Conservation (phyloP, 768 basidiomycete genomes). For the Leccinum subgranulosum region DNA sequence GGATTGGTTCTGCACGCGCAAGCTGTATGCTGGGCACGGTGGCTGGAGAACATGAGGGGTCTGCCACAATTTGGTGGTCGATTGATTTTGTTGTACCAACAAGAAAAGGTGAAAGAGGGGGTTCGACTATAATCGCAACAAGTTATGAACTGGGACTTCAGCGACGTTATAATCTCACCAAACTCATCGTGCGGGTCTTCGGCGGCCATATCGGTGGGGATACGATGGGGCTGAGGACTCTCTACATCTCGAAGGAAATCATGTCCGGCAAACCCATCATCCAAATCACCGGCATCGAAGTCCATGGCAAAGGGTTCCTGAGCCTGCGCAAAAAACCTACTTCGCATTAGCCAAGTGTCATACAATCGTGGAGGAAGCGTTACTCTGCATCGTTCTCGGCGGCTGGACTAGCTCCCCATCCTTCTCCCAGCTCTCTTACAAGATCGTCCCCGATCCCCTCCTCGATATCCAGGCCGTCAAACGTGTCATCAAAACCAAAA, state of each 20-base stretch:
- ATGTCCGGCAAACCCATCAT: conserved; percentile 22
- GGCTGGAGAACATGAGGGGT: conserved; percentile 1
- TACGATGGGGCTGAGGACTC: neutral
- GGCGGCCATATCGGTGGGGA: neutral
- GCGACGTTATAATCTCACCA: conserved; percentile 7
- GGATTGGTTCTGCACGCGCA: neutral
- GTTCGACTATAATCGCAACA: conserved; percentile 3
- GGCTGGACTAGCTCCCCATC: conserved; percentile 45
- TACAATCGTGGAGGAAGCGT: neutral
- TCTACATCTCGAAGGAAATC: conserved; percentile 1
- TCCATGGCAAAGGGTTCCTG: conserved; percentile 18
- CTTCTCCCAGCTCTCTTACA: conserved; percentile 70
- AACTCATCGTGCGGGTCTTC: neutral
- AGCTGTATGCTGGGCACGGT: neutral
- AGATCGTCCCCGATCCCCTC: conserved; percentile 70
- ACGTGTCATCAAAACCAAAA: conserved; percentile 52
- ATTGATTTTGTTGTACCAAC: conserved; percentile 3
- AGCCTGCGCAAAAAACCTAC: conserved; percentile 13
- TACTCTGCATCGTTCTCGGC: conserved; percentile 16
- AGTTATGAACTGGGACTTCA: neutral
- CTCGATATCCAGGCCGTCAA: conserved; percentile 56
- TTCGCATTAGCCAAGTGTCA: conserved; percentile 8
- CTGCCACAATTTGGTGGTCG: neutral
- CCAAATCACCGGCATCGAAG: conserved; percentile 17
- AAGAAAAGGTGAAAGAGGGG: conserved; percentile 1